Base-by-base conservation (phyloP, 73 alveolate species). In the Urostyla sp. region DNA sequence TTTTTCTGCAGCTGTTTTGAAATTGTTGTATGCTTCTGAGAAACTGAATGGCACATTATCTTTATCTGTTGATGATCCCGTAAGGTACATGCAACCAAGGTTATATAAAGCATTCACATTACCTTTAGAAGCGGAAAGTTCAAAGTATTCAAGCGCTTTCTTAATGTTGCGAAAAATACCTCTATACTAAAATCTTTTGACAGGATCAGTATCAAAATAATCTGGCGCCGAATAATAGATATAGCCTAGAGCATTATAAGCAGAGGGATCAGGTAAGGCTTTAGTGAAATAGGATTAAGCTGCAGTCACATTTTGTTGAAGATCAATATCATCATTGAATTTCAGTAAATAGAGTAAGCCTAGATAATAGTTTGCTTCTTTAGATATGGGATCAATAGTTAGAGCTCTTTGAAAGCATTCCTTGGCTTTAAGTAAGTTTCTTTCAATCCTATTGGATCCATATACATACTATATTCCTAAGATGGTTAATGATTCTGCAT, bases 221-320 rank as follows among this genome's bases (percentile, higher is more conserved):
- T 69, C 83, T 8, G 83, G 83, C 11, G 83, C 83, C 5, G 67
- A 46, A 48, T 27, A 69, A 31, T 69, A 69, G 18, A 69, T 46
- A 32, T 69, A 69, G 23, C 83, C 83, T 13, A 69, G n/a, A 18
- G 83, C 83, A 69, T 69, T 69, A 5, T 16, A 24, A n/a, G 83
- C 67, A 46, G 46, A 46, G n/a, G 83, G 49, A 27, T 69, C 83
- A 69, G 44, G 44, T 16, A 24, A 5, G 4, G 83, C 83, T 27
- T 40, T 69, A 15, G 20, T 28, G 24, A 69, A 69, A 32, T 23
- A 49, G 10, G 26, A 3, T 1, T 26, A 20, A 18, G 83, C 67
- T 26, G 16, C 30, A 13, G 66, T 24, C 26, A 69, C 54, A 69
- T 69, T 49, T 7, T 26, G 37, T 2, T 52, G 55, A 11, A 37